Evolutionary conservation across 2,329 filamentous ascomycete genomes (phyloP), one percentile per base, ranked within the genome.

Genomic region (Xylaria sp.): DNA sequence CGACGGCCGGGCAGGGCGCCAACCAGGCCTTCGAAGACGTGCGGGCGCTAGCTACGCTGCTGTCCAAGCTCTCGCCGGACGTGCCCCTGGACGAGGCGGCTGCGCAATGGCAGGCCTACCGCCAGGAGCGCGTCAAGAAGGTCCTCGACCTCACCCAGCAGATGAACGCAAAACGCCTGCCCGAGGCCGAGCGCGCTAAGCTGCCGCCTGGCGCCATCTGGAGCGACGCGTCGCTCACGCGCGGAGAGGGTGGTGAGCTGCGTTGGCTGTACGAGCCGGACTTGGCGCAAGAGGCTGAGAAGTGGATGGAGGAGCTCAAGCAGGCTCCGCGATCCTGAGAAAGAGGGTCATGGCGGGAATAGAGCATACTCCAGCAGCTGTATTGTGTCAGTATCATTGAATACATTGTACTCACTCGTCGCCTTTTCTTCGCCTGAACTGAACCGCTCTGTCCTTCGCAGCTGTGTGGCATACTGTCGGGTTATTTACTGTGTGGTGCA

Each of bases 21-120:
- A 81, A 81, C 55, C 78, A 81, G 47, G 79, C 79, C 0, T 79
- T 82, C 33, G 83, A 85, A 62, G 83, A 86, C 60, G 78, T 80
- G 0, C 80, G 79, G 54, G 77, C 75, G 0, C 75, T 84, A 23
- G 77, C 80, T 2, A 68, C 79, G 3, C 64, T 84, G 0, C 55
- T 79, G 56, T 70, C 68, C 25, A 66, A 75, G 59, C 29, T 58
- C 29, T 58, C 62, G 41, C 62, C 43, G 11, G 69, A 49, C 25
- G 64, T 31, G 10, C 70, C 60, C n/a, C 67, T 75, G 47, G 66
- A 65, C 11, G 69, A 69, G 13, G 41, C 40, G 6, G 41, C 29
- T 8, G 15, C 29, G 13, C 40, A 73, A 27, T 87, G 84, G 85
- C 79, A 85, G 65, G 59, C 68, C 0, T 78, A 79, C 11, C 73